Conservation (phyloP, 2,329 filamentous ascomycete genomes). For the Sarocladiaceae sp. region DNA sequence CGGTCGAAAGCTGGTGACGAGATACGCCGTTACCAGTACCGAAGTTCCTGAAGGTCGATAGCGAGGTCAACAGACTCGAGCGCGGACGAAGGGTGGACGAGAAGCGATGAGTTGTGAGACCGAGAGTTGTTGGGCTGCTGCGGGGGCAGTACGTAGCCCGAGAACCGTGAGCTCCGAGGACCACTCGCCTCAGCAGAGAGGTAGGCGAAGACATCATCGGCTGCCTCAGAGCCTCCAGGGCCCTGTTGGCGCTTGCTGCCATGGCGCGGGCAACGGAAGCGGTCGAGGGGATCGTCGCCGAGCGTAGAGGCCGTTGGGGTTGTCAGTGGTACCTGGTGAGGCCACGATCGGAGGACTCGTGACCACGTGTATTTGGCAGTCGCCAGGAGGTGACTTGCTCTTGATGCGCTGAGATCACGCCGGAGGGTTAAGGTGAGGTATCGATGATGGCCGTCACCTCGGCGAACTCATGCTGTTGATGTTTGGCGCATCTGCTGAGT, state of each 20-base stretch:
- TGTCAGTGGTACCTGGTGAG: too few species aligned
- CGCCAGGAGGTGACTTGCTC: too few species aligned
- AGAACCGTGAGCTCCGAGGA: neutral
- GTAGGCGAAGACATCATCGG: neutral
- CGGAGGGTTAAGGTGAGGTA: neutral
- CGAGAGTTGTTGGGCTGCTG: neutral
- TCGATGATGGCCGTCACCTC: neutral
- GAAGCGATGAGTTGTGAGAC: neutral
- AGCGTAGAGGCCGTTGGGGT: too few species aligned
- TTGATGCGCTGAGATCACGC: too few species aligned
- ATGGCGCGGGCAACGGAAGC: slow-evolving; percentile 25
- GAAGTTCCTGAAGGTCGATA: slow-evolving; percentile 22
- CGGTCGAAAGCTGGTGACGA: slow-evolving; percentile 66
- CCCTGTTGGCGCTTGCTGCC: neutral
- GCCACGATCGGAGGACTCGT: too few species aligned
- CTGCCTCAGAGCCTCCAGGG: neutral
- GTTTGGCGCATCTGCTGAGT: neutral
- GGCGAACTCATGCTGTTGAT: neutral
- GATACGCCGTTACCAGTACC: slow-evolving; percentile 44
- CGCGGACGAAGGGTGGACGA: slow-evolving; percentile 16
- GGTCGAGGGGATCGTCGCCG: neutral
- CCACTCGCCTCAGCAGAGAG: neutral
- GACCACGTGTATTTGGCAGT: too few species aligned
- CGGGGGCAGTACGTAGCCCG: neutral
- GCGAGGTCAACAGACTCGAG: slow-evolving; percentile 19